Conservation (phyloP, 768 basidiomycete genomes). For the Psilocybe cubensis region DNA sequence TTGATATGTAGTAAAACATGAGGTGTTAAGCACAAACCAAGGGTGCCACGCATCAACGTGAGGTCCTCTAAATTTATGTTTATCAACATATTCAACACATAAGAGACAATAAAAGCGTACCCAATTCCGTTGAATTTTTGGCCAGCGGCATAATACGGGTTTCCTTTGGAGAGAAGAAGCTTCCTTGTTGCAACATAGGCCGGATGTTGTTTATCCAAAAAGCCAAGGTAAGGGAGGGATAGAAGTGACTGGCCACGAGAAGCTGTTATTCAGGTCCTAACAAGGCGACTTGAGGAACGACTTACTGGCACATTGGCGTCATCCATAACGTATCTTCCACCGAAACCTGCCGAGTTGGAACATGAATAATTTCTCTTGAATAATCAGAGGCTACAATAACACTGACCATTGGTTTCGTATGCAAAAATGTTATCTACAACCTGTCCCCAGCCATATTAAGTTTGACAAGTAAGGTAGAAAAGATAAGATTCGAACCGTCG, state of each 20-base stretch:
- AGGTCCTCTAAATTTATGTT: slow-evolving; percentile 56
- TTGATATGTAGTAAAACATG: not conserved
- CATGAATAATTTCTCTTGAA: not conserved
- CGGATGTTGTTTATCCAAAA: slow-evolving; percentile 61
- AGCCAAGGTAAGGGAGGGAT: slow-evolving; percentile 79
- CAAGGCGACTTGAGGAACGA: not conserved
- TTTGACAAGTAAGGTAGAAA: not conserved
- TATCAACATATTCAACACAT: not conserved
- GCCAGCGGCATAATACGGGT: slow-evolving; percentile 74
- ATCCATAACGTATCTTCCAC: slow-evolving; percentile 79
- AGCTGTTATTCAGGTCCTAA: not conserved
- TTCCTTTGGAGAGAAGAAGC: slow-evolving; percentile 59
- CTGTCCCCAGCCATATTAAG: slow-evolving; percentile 37
- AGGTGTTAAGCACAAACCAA: slow-evolving; percentile 43
- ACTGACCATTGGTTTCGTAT: slow-evolving; percentile 73
- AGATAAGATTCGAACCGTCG: slow-evolving; percentile 47
- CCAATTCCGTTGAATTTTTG: slow-evolving; percentile 69
- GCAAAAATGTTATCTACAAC: slow-evolving; percentile 69
- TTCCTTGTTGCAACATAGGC: slow-evolving; percentile 69
- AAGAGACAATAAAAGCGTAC: slow-evolving; percentile 39
- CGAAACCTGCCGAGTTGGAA: slow-evolving; percentile 50
- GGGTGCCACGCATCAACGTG: slow-evolving; percentile 76
- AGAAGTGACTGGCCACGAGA: slow-evolving; percentile 59
- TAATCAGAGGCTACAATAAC: not conserved
- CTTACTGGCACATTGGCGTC: slow-evolving; percentile 84